phyloP scores from a whole-genome alignment of 78 protist genomes.

The Polysphondylium violaceum region DNA sequence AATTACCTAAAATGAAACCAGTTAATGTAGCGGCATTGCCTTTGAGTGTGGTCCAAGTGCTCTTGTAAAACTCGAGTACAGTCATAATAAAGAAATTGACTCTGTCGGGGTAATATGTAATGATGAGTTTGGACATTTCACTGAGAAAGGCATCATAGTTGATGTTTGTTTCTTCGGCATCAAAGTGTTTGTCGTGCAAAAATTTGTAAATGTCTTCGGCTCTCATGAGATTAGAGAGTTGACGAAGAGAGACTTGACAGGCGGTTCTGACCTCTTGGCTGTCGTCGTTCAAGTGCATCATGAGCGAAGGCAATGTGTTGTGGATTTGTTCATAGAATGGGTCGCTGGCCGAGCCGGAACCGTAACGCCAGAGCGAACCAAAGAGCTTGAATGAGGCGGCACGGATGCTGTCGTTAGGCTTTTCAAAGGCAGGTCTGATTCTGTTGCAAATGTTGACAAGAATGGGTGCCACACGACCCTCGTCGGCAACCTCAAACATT shows the following conservation, averaged over 20 bases:
- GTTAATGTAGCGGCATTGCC: conserved; percentile 71
- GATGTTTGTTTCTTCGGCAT: not conserved
- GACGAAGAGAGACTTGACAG: conserved; percentile 39
- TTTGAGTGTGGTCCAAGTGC: conserved; percentile 36
- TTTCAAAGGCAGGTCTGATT: conserved; percentile 82
- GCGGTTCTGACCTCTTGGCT: conserved; percentile 31
- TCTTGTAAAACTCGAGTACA: conserved; percentile 37
- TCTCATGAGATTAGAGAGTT: conserved; percentile 46
- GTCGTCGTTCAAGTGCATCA: conserved; percentile 69
- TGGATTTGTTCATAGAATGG: conserved; percentile 77
- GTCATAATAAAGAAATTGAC: conserved; percentile 78
- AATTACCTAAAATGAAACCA: conserved; percentile 79
- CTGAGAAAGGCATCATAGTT: conserved; percentile 72
- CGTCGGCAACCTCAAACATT: conserved; percentile 74
- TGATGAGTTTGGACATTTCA: conserved; percentile 74
- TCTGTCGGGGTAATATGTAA: conserved; percentile 60
- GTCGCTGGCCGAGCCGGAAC: conserved; percentile 60
- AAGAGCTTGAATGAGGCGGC: conserved; percentile 82
- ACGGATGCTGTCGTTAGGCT: conserved; percentile 70
- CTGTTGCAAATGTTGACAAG: conserved; percentile 83
- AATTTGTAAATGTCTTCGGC: conserved; percentile 15
- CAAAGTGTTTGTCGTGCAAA: conserved; percentile 20
- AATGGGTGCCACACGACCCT: conserved; percentile 78
- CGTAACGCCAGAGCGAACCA: conserved; percentile 80
- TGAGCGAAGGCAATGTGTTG: conserved; percentile 28